phyloP scores from a whole-genome alignment of 1,284 basidiomycete genomes.

The Entoloma clypeatum region DNA sequence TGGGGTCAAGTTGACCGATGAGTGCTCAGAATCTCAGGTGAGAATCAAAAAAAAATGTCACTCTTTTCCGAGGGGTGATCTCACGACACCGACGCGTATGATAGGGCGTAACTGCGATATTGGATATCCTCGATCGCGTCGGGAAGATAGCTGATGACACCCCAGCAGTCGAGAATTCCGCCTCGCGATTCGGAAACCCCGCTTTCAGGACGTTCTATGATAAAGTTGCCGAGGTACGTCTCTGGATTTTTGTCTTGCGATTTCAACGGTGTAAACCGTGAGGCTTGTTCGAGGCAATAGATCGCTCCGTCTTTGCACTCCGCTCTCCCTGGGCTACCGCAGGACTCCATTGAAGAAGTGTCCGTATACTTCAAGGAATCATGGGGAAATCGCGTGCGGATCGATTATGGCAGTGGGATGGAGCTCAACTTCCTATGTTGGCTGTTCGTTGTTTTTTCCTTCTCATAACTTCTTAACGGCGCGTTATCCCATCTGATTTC shows the following conservation, averaged over 20 bases:
- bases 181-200: constrained; percentile 95
- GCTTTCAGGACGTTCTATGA: constrained; percentile 94
- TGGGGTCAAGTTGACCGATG: constrained; percentile 74
- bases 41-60: too few species aligned
- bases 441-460: constrained; percentile 84
- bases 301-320: constrained; percentile 50
- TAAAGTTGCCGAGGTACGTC: constrained; percentile 63
- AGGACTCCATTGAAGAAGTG: constrained; percentile 62
- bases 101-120: constrained; percentile 61
- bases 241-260: not conserved
- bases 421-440: constrained; percentile 97
- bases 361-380: constrained; percentile 80
- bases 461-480: not conserved
- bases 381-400: constrained; percentile 90
- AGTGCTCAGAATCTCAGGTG: constrained; percentile 56
- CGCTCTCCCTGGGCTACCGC: constrained; percentile 53
- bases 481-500: not conserved
- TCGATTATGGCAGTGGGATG: constrained; percentile 99
- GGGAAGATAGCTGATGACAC: constrained; percentile 64
- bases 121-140: constrained; percentile 66
- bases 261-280: constrained; percentile 4
- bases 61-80: constrained; percentile 13
- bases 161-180: constrained; percentile 87
- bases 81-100: constrained; percentile 6
- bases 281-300: constrained; percentile 30